Evolutionary conservation across 1,284 basidiomycete genomes (phyloP).

Genomic region (Naganishia liquefaciens): DNA sequence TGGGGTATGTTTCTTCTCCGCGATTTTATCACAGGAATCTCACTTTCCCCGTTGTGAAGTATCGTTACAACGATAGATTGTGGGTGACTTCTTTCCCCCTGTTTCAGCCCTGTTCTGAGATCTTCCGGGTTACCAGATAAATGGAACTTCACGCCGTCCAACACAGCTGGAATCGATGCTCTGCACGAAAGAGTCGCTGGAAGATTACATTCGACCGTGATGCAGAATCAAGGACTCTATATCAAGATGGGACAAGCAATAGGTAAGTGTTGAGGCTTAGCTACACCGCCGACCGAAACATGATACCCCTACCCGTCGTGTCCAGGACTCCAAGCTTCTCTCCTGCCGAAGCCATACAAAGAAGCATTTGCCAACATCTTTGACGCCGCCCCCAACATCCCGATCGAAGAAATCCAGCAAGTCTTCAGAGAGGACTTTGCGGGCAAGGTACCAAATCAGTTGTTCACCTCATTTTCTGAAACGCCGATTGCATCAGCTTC

Average conservation of each 20-base stretch:
- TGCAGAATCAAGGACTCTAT: slow-evolving; percentile 79
- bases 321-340: slow-evolving; percentile 71
- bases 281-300: too few species aligned
- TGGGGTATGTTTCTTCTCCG: slow-evolving; percentile 19
- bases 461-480: slow-evolving; percentile 75
- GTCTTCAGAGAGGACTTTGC: slow-evolving; percentile 75
- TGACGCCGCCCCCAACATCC: slow-evolving; percentile 80
- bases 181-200: slow-evolving; percentile 79
- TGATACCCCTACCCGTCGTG: background rate
- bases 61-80: slow-evolving; percentile 51
- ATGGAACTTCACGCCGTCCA: slow-evolving; percentile 71
- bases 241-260: slow-evolving; percentile 75
- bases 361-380: slow-evolving; percentile 77
- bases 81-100: slow-evolving; percentile 32
- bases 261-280: slow-evolving; percentile 14
- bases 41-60: slow-evolving; percentile 28
- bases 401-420: slow-evolving; percentile 65
- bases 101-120: background rate
- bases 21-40: too few species aligned
- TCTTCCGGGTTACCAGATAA: slow-evolving; percentile 59
- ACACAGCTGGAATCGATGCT: slow-evolving; percentile 66
- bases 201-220: slow-evolving; percentile 72
- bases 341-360: slow-evolving; percentile 78
- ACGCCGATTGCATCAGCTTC: slow-evolving; percentile 77
- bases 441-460: slow-evolving; percentile 64